Base-by-base conservation (phyloP, 768 basidiomycete genomes). In the Dentipellis fragilis region DNA sequence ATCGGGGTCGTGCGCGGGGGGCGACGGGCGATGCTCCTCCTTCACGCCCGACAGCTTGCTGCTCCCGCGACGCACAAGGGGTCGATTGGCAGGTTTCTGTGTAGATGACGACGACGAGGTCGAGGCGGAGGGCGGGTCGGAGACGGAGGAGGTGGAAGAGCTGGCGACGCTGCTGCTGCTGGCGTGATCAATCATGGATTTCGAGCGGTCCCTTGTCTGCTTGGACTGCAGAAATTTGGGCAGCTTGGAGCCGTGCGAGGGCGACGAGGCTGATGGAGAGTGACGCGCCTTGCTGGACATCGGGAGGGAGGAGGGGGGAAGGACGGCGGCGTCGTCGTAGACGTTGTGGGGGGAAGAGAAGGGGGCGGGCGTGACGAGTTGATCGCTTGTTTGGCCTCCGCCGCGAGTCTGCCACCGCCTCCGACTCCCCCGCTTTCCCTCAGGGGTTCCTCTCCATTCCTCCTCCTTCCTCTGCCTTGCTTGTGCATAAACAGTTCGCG, bases 141-240 rank as follows among this genome's bases (percentile, higher is more conserved):
- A 72, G 58, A 67, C 66, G 57, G 71, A 72, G 64, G 76, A 75
- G 49, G 73, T 69, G 36, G 76, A 74, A 58, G 74, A 75, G 49
- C 69, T 69, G 54, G 70, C 68, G 64, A 69, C 72, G 60, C 67
- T 63, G 54, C 70, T 69, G 54, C 66, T 66, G 38, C 67, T 71
- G 59, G 64, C 66, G 36, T 73, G 64, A 59, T 75, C 73, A 55
- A 68, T 64, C 66, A 76, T 68, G 21, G 83, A 80, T 69, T 75
- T 80, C 19, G 80, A 78, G 58, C 84, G 72, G 70, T 85, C 84
- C 47, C 84, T 76, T 35, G 68, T 65, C 63, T 79, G 76, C 58
- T 84, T 86, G 52, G 60, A 56, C 64, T 85, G 82, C 9, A 87
- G 73, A 63, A 87, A 85, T 65, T 78, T 85, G 64, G 83, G 74